Evolutionary conservation across 192 early-diverging fungal genomes (phyloP).

Genomic region (Chytriomyces sp.): DNA sequence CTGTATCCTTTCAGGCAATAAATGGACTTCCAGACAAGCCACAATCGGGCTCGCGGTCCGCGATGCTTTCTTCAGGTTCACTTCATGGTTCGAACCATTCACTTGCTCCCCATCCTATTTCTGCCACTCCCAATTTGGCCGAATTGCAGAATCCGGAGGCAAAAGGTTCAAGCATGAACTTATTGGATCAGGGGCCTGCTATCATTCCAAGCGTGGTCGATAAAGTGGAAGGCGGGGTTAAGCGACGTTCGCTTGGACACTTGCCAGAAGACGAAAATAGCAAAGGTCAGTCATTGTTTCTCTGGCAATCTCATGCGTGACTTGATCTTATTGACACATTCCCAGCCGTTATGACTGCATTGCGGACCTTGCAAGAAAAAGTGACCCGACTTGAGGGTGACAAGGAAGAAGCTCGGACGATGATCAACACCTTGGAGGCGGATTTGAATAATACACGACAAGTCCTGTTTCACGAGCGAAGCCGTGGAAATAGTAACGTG

Average conservation of each 20-base stretch:
- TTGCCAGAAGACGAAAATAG: constrained; percentile 31
- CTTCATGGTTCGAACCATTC: background rate
- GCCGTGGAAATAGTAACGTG: constrained; percentile 8
- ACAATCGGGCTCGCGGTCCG: background rate
- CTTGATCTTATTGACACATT: background rate
- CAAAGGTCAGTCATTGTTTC: constrained; percentile 5
- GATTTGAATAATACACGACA: constrained; percentile 32
- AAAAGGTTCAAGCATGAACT: constrained; percentile 17
- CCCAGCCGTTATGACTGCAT: constrained; percentile 43
- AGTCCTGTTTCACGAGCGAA: constrained; percentile 26
- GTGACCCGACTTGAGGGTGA: constrained; percentile 48
- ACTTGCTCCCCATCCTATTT: background rate
- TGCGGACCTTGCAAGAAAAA: constrained; percentile 55
- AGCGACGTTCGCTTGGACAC: background rate
- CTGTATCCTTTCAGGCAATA: background rate
- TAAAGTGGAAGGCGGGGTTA: constrained; percentile 14
- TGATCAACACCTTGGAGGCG: constrained; percentile 45
- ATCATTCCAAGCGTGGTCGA: constrained; percentile 35
- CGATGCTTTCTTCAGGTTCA: background rate
- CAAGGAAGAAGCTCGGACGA: constrained; percentile 38
- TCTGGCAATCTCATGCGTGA: no score
- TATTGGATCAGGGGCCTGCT: constrained; percentile 27
- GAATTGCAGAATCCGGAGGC: constrained; percentile 17
- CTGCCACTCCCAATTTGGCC: constrained; percentile 24
- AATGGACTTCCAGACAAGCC: background rate